phyloP scores from a whole-genome alignment of 495 filamentous ascomycete genomes.

The Baudoinia panamericana region DNA sequence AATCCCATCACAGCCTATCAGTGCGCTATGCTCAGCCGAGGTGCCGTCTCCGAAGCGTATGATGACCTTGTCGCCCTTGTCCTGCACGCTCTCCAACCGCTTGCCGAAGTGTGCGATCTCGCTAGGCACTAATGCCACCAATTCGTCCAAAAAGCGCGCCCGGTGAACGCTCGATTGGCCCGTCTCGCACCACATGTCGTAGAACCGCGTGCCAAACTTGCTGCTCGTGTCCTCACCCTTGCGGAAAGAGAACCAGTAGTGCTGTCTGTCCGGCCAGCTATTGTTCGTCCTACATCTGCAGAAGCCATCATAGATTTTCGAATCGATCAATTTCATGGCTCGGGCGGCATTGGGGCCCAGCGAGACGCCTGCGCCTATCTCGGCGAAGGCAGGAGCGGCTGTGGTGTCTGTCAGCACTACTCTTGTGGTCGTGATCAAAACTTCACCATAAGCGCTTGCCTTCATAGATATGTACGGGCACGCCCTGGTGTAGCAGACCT shows the following conservation, averaged over 20 bases:
- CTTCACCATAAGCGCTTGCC: constrained; percentile 2
- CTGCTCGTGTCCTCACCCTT: constrained; percentile 21
- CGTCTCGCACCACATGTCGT: constrained; percentile 20
- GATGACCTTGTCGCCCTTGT: constrained; percentile 24
- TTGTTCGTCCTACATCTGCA: constrained; percentile 27
- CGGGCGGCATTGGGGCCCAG: constrained; percentile 46
- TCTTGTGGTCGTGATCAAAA: no score
- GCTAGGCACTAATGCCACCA: constrained; percentile 42
- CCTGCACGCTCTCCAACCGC: constrained; percentile 25
- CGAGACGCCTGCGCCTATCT: constrained; percentile 50
- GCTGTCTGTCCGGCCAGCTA: constrained; percentile 9
- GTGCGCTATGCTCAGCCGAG: constrained; percentile 31
- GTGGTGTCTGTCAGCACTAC: no score
- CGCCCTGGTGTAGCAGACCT: constrained; percentile 18
- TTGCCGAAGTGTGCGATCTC: constrained; percentile 33
- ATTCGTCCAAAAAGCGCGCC: constrained; percentile 46
- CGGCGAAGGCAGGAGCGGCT: constrained; percentile 24
- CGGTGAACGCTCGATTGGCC: constrained; percentile 37
- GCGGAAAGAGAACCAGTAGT: constrained; percentile 23
- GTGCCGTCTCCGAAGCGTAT: constrained; percentile 45
- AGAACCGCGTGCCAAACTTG: constrained; percentile 24
- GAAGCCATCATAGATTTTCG: constrained; percentile 34
- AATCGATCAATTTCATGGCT: constrained; percentile 42
- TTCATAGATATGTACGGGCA: constrained; percentile 22
- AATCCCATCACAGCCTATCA: constrained; percentile 48